Conservation (phyloP, 176 grass and related monocot genomes). For the Carex scoparia region DNA sequence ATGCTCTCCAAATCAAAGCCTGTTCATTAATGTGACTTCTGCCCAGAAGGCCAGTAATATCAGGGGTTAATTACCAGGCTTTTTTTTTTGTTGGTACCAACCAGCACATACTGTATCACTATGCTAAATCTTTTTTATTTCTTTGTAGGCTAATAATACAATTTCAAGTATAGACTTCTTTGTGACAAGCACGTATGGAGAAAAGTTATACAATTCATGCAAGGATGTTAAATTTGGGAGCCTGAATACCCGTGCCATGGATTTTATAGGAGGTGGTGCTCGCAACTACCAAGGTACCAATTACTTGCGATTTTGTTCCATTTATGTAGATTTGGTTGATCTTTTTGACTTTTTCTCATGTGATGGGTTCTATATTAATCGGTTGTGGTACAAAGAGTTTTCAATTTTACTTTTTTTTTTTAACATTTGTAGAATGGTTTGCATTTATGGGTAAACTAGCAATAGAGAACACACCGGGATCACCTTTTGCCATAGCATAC, state of each 20-base stretch:
- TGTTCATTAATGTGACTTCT: conserved; percentile 97
- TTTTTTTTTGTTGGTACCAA: neutral
- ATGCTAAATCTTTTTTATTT: conserved; percentile 3
- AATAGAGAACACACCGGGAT: conserved; percentile 47
- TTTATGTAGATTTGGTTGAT: conserved; percentile 19
- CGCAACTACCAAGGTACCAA: conserved; percentile 67
- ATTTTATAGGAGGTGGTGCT: conserved; percentile 89
- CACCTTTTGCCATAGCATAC: conserved; percentile 76
- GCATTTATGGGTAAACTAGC: conserved; percentile 77
- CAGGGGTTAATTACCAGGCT: neutral
- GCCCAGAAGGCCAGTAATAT: conserved; percentile 52
- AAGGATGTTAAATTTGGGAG: conserved; percentile 99
- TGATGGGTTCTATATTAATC: neutral
- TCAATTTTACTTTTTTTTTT: conserved; percentile 15
- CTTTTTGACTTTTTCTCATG: neutral
- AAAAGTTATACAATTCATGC: conserved; percentile 81
- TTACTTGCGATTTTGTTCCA: neutral
- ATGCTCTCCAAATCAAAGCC: conserved; percentile 95
- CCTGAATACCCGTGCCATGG: conserved; percentile 90
- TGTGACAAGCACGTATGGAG: conserved; percentile 61
- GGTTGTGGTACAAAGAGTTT: neutral
- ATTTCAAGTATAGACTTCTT: conserved; percentile 82
- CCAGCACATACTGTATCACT: neutral
- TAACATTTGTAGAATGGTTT: conserved; percentile 70
- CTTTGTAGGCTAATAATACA: conserved; percentile 68